These are phyloP conservation scores for Salix purpurea DNA, from an alignment of 345 rosid species.

Conservation along the genomic window DNA sequence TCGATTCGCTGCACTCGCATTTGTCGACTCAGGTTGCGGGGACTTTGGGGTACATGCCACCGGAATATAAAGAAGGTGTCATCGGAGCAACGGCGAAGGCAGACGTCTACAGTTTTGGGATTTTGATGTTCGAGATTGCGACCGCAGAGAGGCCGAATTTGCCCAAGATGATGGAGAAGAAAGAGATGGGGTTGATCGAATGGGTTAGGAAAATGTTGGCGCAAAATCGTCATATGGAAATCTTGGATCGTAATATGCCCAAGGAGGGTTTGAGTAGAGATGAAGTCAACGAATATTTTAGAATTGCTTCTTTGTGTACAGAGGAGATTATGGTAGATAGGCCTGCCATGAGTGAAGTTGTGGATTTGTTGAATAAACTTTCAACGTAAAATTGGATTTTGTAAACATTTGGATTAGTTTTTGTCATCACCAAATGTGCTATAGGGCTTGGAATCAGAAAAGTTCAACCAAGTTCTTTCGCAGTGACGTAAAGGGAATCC, in stretches of 20 bases:
- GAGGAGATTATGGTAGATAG: constrained; percentile 41
- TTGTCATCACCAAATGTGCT: not conserved
- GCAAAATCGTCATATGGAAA: constrained; percentile 39
- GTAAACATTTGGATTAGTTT: not conserved
- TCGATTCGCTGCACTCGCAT: constrained; percentile 51
- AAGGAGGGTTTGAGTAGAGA: constrained; percentile 27
- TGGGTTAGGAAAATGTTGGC: constrained; percentile 52
- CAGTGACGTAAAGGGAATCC: not conserved
- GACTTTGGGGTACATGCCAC: constrained; percentile 97
- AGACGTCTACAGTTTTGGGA: constrained; percentile 78
- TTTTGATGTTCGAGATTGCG: constrained; percentile 71
- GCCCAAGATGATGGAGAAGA: constrained; percentile 30
- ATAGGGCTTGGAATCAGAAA: not conserved
- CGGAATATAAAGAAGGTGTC: constrained; percentile 76
- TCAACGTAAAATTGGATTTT: not conserved
- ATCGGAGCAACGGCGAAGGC: constrained; percentile 58
- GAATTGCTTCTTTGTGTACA: constrained; percentile 56
- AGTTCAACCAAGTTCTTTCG: too few relatives aligned
- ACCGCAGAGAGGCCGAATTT: constrained; percentile 63
- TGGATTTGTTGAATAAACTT: constrained; percentile 19
- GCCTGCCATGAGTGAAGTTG: constrained; percentile 56
- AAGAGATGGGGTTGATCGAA: constrained; percentile 46
- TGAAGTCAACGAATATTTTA: constrained; percentile 45
- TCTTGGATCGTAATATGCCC: constrained; percentile 34
- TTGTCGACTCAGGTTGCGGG: constrained; percentile 94